A percentile compares a stretch with the other conserved stretches of the same genome.
Conservation (phyloP, 495 filamentous ascomycete genomes). For the Thermochaetoides thermophila region DNA sequence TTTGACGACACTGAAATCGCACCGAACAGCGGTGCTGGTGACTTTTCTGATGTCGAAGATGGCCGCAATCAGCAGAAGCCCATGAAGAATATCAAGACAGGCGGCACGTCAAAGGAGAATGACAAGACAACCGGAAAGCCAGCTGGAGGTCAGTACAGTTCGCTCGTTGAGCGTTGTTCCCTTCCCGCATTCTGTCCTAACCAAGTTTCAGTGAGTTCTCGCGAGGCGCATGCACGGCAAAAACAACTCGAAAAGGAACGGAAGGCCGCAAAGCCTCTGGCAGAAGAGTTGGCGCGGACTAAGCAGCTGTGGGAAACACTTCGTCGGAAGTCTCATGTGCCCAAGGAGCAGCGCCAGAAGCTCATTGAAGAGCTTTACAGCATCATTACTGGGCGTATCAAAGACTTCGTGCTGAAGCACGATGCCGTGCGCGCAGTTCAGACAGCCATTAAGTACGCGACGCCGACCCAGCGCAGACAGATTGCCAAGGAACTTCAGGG, state of each 20-base stretch:
- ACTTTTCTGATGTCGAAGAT: conserved; percentile 22
- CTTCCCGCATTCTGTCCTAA: conserved; percentile 1
- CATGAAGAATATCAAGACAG: conserved; percentile 4
- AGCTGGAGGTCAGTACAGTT: conserved; percentile 20
- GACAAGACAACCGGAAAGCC: conserved; percentile 11
- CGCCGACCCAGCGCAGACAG: conserved; percentile 60
- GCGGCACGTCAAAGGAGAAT: conserved; percentile 9
- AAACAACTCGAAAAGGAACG: conserved; percentile 76
- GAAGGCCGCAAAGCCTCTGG: conserved; percentile 82
- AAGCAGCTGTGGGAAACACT: conserved; percentile 96
- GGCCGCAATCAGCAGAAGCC: conserved; percentile 17
- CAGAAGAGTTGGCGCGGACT: conserved; percentile 71
- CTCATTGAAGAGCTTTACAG: conserved; percentile 78
- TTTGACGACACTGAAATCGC: conserved; percentile 11
- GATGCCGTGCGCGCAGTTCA: conserved; percentile 91
- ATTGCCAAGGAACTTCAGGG: conserved; percentile 83
- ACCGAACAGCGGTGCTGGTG: conserved; percentile 21
- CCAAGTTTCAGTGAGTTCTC: conserved; percentile 32
- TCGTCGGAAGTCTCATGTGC: conserved; percentile 80
- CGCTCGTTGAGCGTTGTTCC: too few species aligned
- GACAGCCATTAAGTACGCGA: conserved; percentile 91
- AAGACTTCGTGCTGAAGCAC: conserved; percentile 96
- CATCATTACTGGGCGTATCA: conserved; percentile 77
- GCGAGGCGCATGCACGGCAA: conserved; percentile 84
- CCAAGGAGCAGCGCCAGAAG: conserved; percentile 67